Evolutionary conservation across 768 basidiomycete species (phyloP), one percentile per base, ranked within the genome.

Genomic region (Lactarius hengduanensis): DNA sequence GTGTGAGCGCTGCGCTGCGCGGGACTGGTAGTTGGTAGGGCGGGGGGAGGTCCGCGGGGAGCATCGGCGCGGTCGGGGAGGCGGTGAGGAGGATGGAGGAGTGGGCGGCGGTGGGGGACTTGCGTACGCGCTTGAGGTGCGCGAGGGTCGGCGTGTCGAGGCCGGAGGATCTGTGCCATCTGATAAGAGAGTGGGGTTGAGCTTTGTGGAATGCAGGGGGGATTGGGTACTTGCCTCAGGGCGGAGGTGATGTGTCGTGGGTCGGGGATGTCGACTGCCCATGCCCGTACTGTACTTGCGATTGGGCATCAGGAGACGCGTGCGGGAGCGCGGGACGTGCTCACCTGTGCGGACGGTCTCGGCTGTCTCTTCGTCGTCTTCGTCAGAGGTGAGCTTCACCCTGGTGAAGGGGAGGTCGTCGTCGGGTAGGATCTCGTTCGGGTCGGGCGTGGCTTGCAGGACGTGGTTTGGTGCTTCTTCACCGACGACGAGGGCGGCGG

Each of bases 41-140:
- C 38, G 73, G 65, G 9, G 63, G 40, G 45, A 65, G 57, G n/a
- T 74, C 70, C 1, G 74, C 68, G 0, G 90, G 90, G 16, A 88
- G 79, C 3, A 69, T 26, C 0, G 89, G 89, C 16, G 82, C 75
- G 1, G 43, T 40, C 2, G 74, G 72, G 8, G 71, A 77, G 32
- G 78, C 76, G 58, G 73, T 75, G 54, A 92, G 76, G n/a, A 92
- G 82, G 64, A 91, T 81, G 0, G 84, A 85, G 28, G 78, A 80
- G 16, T 72, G 77, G 2, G 68, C 63, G 18, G 62, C 62, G 28
- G 75, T 70, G 6, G 73, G 77, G 63, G 79, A 77, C 73, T 86
- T 89, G 61, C 89, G 84, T 63, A 93, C 81, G 57, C 91, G 87
- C 76, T 92, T 93, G 68, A 94, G 84, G 72, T 94, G 92, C 0